Evolutionary conservation across 2,329 filamentous ascomycete species (phyloP).

Genomic region (Colletotrichum sp.): DNA sequence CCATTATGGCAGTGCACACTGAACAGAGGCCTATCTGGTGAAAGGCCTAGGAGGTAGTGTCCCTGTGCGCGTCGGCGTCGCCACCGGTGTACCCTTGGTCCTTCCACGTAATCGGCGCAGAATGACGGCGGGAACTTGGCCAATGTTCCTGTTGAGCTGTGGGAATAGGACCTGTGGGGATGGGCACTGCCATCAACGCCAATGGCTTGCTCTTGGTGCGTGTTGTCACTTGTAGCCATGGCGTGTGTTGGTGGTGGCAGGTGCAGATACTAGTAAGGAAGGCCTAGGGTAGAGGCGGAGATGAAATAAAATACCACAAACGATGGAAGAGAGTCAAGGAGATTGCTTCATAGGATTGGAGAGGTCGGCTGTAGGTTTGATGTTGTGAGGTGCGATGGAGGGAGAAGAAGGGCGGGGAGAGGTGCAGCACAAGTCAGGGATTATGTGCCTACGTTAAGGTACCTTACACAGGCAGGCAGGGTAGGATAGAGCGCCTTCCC

Average conservation of each 20-base stretch:
- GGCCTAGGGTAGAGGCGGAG: background rate
- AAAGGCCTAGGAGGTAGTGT: background rate
- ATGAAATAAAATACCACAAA: background rate
- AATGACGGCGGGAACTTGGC: background rate
- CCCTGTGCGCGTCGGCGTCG: too few relatives aligned
- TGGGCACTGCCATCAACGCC: background rate
- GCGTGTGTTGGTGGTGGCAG: background rate
- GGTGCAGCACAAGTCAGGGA: background rate
- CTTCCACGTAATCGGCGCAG: background rate
- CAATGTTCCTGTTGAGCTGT: background rate
- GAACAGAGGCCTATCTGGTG: background rate
- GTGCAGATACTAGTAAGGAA: background rate
- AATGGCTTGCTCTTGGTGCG: too few relatives aligned
- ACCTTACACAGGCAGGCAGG: background rate
- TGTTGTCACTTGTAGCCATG: background rate
- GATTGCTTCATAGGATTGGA: background rate
- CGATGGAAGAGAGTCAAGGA: accelerated
- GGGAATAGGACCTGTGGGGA: too few relatives aligned
- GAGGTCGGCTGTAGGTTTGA: background rate
- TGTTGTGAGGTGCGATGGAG: background rate
- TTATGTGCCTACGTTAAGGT: accelerated
- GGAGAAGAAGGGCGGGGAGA: background rate
- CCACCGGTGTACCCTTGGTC: background rate
- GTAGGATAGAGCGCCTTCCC: background rate
- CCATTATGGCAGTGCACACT: background rate